Evolutionary conservation across 2,329 filamentous ascomycete species (phyloP), one percentile per base, ranked within the genome.

Genomic region (Trichothecium roseum): DNA sequence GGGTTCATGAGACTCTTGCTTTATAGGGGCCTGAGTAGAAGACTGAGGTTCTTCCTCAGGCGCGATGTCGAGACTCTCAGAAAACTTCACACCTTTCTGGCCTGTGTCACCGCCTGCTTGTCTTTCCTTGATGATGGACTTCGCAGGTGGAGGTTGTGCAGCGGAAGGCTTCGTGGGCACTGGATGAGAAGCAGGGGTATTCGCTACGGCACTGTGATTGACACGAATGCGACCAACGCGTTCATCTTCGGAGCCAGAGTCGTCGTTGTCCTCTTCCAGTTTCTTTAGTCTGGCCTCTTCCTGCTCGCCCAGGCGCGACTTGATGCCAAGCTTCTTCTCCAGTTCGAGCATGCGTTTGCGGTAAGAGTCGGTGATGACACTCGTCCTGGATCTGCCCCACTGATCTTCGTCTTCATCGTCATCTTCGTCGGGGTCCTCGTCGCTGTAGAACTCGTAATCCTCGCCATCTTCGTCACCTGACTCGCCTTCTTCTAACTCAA

Each of bases 271-370:
- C 2, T 60, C 55, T 3, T 58, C 52, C 37, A 48, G 51, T 15
- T 24, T 18, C 18, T 42, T 50, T 49, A 72, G 18, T 8, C 12
- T n/a, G 18, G 31, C 5, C 12, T 12, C 52, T 18, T 29, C 17
- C 16, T 41, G 50, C 49, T 72, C 36, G 68, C 57, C 60, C 32
- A 63, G 65, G 12, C 60, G 59, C 3, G 66, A 66, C 42, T 63
- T 72, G 43, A 79, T 72, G n/a, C 68, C 70, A 1, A 95, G 68
- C 42, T 78, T 81, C 51, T 80, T 69, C 56, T 95, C 84, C 4
- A 98, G 65, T 45, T 88, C 84, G 30, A 82, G 70, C 91, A 98
- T 96, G 45, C 84, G 73, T 46, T 74, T 68, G 22, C 78, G 75
- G 50, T 94, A 93, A 12, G 84, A 79, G 30, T 86, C 77, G 13